Conservation (phyloP, 2,329 filamentous ascomycete genomes). For the Hypomyces rosellus region DNA sequence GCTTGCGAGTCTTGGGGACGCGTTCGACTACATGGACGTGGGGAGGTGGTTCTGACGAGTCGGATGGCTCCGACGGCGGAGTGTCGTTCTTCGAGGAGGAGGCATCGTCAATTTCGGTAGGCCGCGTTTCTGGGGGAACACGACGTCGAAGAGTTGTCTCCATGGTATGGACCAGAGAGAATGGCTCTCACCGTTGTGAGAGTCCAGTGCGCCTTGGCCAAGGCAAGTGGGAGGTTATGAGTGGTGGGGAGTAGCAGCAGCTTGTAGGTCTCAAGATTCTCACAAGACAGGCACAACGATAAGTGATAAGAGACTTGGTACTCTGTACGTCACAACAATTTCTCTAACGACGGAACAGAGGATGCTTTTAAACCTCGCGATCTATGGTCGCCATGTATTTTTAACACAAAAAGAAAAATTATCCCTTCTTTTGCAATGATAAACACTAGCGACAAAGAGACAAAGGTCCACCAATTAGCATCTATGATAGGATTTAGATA, state of each 20-base stretch:
- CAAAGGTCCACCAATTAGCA: too few relatives aligned
- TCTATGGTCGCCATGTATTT: too few relatives aligned
- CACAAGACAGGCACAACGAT: too few relatives aligned
- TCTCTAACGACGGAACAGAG: too few relatives aligned
- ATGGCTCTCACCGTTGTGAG: constrained; percentile 13
- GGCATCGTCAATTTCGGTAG: constrained; percentile 14
- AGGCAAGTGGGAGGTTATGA: not conserved
- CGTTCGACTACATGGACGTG: constrained; percentile 40
- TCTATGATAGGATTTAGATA: too few relatives aligned
- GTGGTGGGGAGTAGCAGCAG: not conserved
- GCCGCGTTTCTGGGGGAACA: constrained; percentile 18
- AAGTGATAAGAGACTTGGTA: too few relatives aligned
- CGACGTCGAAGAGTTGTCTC: constrained; percentile 29
- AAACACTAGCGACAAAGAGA: too few relatives aligned
- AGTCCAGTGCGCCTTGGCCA: not conserved
- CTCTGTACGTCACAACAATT: too few relatives aligned
- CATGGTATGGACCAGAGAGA: constrained; percentile 18
- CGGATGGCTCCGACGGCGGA: constrained; percentile 16
- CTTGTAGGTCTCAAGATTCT: too few relatives aligned
- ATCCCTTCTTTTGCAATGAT: too few relatives aligned
- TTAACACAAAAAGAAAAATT: too few relatives aligned
- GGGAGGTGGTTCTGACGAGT: constrained; percentile 18
- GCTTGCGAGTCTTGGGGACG: constrained; percentile 54
- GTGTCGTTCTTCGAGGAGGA: constrained; percentile 21
- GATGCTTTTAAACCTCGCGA: too few relatives aligned